Base-by-base conservation (phyloP, 306 rosid species). In the Lathyrus oleraceus region DNA sequence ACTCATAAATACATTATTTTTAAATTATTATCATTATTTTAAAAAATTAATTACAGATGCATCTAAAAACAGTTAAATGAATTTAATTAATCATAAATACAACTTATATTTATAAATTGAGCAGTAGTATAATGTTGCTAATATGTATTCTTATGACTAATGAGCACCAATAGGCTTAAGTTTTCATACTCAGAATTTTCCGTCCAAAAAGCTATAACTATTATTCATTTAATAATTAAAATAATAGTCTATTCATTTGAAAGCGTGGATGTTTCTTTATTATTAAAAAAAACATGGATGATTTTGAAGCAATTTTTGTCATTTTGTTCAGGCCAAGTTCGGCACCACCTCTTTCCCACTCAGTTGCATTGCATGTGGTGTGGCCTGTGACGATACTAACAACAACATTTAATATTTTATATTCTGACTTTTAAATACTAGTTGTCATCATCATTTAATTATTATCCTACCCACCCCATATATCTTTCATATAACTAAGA, bases 361-460 rank as follows among this genome's bases (percentile, higher is more conserved):
- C 56, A 51, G 6, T 1, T 19, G 9, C 40, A 47, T 53, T 53
- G 65, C 40, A 56, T 65, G 67, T 38, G 71, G 53, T 64, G 72
- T 10, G 15, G 56, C 42, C 54, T 6, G 20, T 65, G 72, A 67
- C 61, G 71, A 67, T 1, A 56, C 10, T 51, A 73, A 74, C 49
- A 43, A 2, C 57, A 42, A 4, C 51, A 43, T 21, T 20, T 56
- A 58, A 15, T 75, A 16, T 67, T 75, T 67, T 75, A 20, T 65
- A 47, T 67, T 38, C 3, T 59, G 47, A 6, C 17, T 27, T 68
- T 23, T 65, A n/a, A 53, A 53, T 38, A 7, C 8, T 49, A 69
- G 66, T 20, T 51, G 80, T 76, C 76, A 76, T 69, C 65, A 76
- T 32, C 76, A 51, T 49, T 69, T 15, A 61, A 49, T 39, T 48